phyloP scores from a whole-genome alignment of 2,329 filamentous ascomycete species.

The Colletotrichum chlorophyti region DNA sequence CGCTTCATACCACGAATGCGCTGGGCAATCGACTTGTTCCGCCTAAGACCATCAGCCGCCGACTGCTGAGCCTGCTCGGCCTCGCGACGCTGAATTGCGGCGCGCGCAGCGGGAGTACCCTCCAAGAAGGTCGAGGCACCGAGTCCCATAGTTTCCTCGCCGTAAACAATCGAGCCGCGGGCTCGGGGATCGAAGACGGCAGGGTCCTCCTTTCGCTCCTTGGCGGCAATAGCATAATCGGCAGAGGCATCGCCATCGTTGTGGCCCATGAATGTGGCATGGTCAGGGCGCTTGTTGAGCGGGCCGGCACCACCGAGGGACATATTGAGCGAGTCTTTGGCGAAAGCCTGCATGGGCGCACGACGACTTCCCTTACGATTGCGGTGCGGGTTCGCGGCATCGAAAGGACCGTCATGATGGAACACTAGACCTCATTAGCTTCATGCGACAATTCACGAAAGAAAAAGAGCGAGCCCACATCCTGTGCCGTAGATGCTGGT shows the following conservation, averaged over 20 bases:
- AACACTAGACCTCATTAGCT: constrained; percentile 68
- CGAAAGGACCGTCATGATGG: constrained; percentile 96
- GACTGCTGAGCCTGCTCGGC: constrained; percentile 69
- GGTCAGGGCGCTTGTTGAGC: constrained; percentile 79
- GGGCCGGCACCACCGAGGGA: constrained; percentile 87
- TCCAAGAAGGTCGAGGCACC: constrained; percentile 97
- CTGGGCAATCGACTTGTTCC: constrained; percentile 95
- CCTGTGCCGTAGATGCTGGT: constrained; percentile 95
- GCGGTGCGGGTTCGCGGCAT: constrained; percentile 93
- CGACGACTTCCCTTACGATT: constrained; percentile 84
- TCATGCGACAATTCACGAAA: neutral
- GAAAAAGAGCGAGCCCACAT: constrained; percentile 61
- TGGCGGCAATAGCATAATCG: constrained; percentile 67
- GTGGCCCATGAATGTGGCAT: constrained; percentile 85
- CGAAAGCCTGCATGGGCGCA: constrained; percentile 96
- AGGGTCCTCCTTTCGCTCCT: constrained; percentile 43
- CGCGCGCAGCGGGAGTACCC: constrained; percentile 84
- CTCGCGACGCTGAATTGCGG: constrained; percentile 78
- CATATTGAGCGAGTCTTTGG: constrained; percentile 92
- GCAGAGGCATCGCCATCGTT: constrained; percentile 84
- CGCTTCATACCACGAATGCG: constrained; percentile 86
- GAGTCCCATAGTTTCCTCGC: constrained; percentile 81
- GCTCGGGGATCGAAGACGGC: constrained; percentile 72
- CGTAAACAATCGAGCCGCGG: constrained; percentile 78
- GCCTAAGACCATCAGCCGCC: constrained; percentile 68